Evolutionary conservation across 2,329 filamentous ascomycete genomes (phyloP), one percentile per base, ranked within the genome.

Genomic region (Bipolaris gigantea): DNA sequence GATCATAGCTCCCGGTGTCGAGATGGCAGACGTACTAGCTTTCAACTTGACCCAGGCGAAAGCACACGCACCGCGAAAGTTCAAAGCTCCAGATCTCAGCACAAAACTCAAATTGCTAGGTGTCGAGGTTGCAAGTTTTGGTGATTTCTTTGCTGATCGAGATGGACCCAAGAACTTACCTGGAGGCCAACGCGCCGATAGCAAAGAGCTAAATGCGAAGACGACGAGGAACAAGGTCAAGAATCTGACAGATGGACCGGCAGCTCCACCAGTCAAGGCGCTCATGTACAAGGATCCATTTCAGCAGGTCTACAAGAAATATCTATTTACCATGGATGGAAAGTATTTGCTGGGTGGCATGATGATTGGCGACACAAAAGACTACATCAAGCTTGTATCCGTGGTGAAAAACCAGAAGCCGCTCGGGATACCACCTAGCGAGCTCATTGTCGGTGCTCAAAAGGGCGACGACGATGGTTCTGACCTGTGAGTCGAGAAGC

Each of bases 341-440:
- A 95, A 95, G 72, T 93, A 93, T 66, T 79, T 96, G 1, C 83
- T 96, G 0, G 92, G 92, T n/a, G 92, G 92, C 4, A 96, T 96
- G 90, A 96, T 96, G 90, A 94, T 96, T 57, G 92, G 92, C 35
- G 92, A 96, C 67, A 95, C 90, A 0, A 88, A 84, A 59, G 92
- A 96, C 76, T 96, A 96, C 68, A 84, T 95, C 76, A 96, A 93
- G 73, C 77, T 96, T 19, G 89, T 95, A 1, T 89, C 90, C 1
- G 86, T 96, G 80, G 90, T 94, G 50, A 95, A 92, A 77, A 87
- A 84, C 61, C 89, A 91, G 69, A 95, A 92, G 71, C 79, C 81
- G 57, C 81, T 96, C 1, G 89, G 95, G 13, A 79, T 90, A 0
- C 85, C 90, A 0, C 92, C 92, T 0, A 85, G 88, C 44, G 86